A percentile compares a stretch with the other conserved stretches of the same genome.
Evolutionary conservation across 2,329 filamentous ascomycete species (phyloP).

Genomic region (Atkinsonella hypoxylon): DNA sequence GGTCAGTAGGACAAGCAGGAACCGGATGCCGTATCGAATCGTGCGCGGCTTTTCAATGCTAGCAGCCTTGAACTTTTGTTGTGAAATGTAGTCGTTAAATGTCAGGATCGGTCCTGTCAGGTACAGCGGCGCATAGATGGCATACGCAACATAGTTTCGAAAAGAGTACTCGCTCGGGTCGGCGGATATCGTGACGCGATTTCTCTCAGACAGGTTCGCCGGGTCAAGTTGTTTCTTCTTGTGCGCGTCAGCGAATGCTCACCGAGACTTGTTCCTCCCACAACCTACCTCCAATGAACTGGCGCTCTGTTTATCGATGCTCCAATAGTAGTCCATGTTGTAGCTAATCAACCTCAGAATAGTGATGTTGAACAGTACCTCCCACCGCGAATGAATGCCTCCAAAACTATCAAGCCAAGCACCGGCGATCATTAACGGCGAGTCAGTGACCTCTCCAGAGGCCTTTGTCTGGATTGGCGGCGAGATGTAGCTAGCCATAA

Average conservation of each 20-base stretch:
- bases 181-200: conserved; percentile 70
- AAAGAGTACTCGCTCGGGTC: conserved; percentile 60
- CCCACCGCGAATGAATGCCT: conserved; percentile 83
- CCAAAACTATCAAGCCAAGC: conserved; percentile 65
- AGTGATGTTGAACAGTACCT: conserved; percentile 95
- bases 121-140: conserved; percentile 86
- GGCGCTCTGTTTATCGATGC: conserved; percentile 47
- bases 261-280: background rate
- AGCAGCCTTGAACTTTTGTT: conserved; percentile 60
- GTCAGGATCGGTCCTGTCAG: conserved; percentile 87
- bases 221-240: conserved; percentile 98
- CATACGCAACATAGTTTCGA: conserved; percentile 80
- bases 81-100: conserved; percentile 95
- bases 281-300: conserved; percentile 69
- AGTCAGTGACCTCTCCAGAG: conserved; percentile 16
- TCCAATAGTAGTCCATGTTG: conserved; percentile 97
- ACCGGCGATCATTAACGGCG: conserved; percentile 46
- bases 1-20: conserved; percentile 63
- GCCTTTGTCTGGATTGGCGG: conserved; percentile 10
- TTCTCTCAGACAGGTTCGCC: conserved; percentile 72
- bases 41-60: conserved; percentile 62
- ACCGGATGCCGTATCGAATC: conserved; percentile 70
- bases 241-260: conserved; percentile 43
- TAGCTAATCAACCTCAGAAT: conserved; percentile 89
- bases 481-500: conserved; percentile 43